These are phyloP conservation scores for Leptodontidium sp. DNA, from an alignment of 2,329 filamentous ascomycete species.

Conservation along the genomic window DNA sequence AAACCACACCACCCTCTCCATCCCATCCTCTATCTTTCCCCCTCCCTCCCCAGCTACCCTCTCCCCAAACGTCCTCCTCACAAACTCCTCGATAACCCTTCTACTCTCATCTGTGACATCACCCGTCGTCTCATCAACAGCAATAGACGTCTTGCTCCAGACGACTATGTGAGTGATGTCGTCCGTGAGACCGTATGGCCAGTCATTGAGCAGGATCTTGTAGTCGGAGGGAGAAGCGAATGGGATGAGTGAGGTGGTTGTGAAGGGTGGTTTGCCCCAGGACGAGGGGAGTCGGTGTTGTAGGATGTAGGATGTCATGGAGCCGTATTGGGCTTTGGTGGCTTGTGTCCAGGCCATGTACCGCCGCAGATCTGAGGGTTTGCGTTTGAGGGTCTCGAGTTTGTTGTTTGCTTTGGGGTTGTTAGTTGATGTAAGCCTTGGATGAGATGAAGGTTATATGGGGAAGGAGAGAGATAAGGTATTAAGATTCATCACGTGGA, in stretches of 20 bases:
- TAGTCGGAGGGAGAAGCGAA: constrained; percentile 65
- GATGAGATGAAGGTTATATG: background rate
- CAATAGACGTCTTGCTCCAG: constrained; percentile 86
- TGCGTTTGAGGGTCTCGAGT: constrained; percentile 78
- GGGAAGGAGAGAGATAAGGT: background rate
- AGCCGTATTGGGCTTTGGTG: constrained; percentile 77
- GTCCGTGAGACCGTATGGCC: constrained; percentile 82
- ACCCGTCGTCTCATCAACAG: constrained; percentile 73
- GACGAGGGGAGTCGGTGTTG: constrained; percentile 68
- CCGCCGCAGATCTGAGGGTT: constrained; percentile 79
- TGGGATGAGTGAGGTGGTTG: constrained; percentile 49
- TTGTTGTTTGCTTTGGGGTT: constrained; percentile 53
- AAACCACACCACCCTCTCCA: constrained; percentile 78
- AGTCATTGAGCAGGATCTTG: constrained; percentile 86
- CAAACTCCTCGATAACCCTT: constrained; percentile 71
- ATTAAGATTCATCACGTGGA: constrained; percentile 2
- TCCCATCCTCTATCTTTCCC: constrained; percentile 46
- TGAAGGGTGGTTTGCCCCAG: constrained; percentile 72
- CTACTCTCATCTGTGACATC: constrained; percentile 76
- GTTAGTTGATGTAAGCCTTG: background rate
- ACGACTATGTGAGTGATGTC: constrained; percentile 84
- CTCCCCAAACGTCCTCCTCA: constrained; percentile 73
- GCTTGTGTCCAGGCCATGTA: constrained; percentile 82
- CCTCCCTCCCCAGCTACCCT: constrained; percentile 56
- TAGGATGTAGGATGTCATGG: constrained; percentile 81